These are phyloP conservation scores for Sindora glabra DNA, from an alignment of 306 rosid species.

Conservation along the genomic window DNA sequence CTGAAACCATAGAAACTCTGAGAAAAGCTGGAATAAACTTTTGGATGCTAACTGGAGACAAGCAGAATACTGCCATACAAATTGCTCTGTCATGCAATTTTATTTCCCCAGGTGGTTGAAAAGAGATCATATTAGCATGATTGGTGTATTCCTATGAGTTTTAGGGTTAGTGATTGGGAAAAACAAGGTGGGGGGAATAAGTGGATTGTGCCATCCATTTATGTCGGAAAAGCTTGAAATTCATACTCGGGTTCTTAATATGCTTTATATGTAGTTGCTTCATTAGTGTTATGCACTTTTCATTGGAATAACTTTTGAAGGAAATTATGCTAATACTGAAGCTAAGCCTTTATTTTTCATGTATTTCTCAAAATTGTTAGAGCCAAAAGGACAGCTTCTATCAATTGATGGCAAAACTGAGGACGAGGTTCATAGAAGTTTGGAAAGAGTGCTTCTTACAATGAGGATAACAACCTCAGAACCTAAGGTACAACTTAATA, in stretches of 20 bases:
- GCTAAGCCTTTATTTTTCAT: slow-evolving; percentile 2
- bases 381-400: slow-evolving; percentile 96
- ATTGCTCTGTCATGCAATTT: slow-evolving; percentile 97
- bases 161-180: neutral
- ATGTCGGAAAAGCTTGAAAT: no score
- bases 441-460: slow-evolving; percentile 91
- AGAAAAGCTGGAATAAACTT: slow-evolving; percentile 98
- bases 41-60: slow-evolving; percentile 99
- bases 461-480: slow-evolving; percentile 84
- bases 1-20: slow-evolving; percentile 84
- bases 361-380: slow-evolving; percentile 29
- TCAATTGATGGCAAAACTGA: slow-evolving; percentile 88
- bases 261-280: neutral
- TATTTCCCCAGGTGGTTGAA: slow-evolving; percentile 79
- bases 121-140: slow-evolving; percentile 12
- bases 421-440: slow-evolving; percentile 77
- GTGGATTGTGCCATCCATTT: no score
- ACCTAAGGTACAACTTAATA: slow-evolving; percentile 69
- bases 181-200: no score
- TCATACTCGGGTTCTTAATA: no score
- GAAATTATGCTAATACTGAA: neutral
- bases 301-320: slow-evolving; percentile 8
- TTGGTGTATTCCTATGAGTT: slow-evolving; percentile 6
- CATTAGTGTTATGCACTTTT: neutral
- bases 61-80: slow-evolving; percentile 93